Evolutionary conservation across 2,329 filamentous ascomycete genomes (phyloP), one percentile per base, ranked within the genome.

Genomic region (Fusarium sp.): DNA sequence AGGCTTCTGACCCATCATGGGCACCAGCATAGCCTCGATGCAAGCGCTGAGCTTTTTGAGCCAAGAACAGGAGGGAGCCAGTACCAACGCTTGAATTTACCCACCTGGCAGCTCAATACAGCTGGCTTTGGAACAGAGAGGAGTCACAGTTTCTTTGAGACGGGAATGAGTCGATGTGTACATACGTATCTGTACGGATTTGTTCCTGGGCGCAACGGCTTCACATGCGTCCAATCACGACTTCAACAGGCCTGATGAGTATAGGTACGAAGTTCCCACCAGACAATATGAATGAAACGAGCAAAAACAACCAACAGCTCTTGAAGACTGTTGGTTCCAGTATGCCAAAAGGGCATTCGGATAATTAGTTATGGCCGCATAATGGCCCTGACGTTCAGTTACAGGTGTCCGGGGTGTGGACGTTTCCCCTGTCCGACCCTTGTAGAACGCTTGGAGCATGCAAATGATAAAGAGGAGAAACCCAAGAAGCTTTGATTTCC

Each of bases 1-100:
- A 74, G 59, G 61, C 15, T 54, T 58, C 27, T 14, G 73, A 40
- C 61, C 66, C 69, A 68, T 73, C 66, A 73, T 70, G 66, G 72
- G 38, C 52, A 70, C 33, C 60, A 58, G 63, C 69, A 75, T 68
- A 73, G 73, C 70, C 70, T 66, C 68, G 61, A 70, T 75, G 74
- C 63, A 76, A 76, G 74, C 74, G 74, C 74, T 74, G 65, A 50
- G 33, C 71, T 58, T 37, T 35, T 63, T n/a, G 60, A 74, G 74
- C 74, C 74, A 76, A 76, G 73, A 74, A 60, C 60, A 63, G 54
- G 35, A 74, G 59, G 68, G 63, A 47, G 54, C 66, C 72, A 72
- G 40, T 69, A 52, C 38, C 33, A 47, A 20, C 17, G 17, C 22
- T 52, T 38, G 50, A 17, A 56, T 61, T 62, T 60, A 35, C 11